Evolutionary conservation across 495 filamentous ascomycete genomes (phyloP).

Genomic region (Xylaria curta): DNA sequence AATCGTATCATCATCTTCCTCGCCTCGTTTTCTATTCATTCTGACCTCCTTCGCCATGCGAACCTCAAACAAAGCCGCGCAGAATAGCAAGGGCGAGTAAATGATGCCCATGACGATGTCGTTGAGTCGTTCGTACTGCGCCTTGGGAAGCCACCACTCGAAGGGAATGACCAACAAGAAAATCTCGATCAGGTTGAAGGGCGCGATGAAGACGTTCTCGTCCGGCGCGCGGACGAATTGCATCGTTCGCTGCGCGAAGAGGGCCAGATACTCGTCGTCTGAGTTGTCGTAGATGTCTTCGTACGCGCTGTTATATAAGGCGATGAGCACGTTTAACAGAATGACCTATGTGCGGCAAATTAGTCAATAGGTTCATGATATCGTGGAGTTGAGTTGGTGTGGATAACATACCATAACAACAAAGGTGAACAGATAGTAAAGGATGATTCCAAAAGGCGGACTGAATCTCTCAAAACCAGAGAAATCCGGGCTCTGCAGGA

Average conservation of each 20-base stretch:
- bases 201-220: constrained; percentile 96
- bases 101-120: constrained; percentile 84
- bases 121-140: constrained; percentile 77
- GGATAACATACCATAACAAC: constrained; percentile 75
- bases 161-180: constrained; percentile 79
- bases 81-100: constrained; percentile 82
- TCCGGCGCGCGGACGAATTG: constrained; percentile 96
- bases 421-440: constrained; percentile 97
- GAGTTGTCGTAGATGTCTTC: constrained; percentile 95
- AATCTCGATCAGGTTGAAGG: constrained; percentile 93
- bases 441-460: constrained; percentile 81
- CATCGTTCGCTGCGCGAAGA: constrained; percentile 90
- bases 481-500: constrained; percentile 92
- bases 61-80: constrained; percentile 79
- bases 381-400: background rate
- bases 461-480: constrained; percentile 78
- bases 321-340: constrained; percentile 91
- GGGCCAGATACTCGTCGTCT: constrained; percentile 90
- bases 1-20: constrained; percentile 85
- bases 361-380: background rate
- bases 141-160: constrained; percentile 89
- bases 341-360: constrained; percentile 52
- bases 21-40: constrained; percentile 75
- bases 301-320: constrained; percentile 95
- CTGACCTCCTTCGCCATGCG: constrained; percentile 70